Conservation (phyloP, 1,284 basidiomycete species). For the Cryptococcus amylolentus region DNA sequence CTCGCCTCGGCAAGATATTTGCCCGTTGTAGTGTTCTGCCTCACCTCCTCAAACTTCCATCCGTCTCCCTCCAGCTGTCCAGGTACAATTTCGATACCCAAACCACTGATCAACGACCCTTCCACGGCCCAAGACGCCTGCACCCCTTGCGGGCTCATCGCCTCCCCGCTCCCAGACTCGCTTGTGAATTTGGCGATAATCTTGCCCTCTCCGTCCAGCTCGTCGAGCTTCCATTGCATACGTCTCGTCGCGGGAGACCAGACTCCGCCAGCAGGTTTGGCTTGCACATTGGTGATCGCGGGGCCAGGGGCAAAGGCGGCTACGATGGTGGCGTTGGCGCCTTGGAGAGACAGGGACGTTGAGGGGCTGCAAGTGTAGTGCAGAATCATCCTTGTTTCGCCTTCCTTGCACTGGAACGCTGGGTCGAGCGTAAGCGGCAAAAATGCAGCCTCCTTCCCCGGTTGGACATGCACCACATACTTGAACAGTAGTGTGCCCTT, state of each 20-base stretch:
- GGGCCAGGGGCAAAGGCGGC: slow-evolving; percentile 45
- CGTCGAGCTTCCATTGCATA: slow-evolving; percentile 50
- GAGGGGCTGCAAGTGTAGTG: slow-evolving; percentile 39
- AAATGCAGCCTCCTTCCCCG: slow-evolving; percentile 34
- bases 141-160: slow-evolving; percentile 42
- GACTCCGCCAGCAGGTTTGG: slow-evolving; percentile 52
- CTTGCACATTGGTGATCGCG: slow-evolving; percentile 51
- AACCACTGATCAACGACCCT: slow-evolving; percentile 45
- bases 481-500: slow-evolving; percentile 51
- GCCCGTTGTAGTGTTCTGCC: slow-evolving; percentile 42
- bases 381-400: slow-evolving; percentile 54
- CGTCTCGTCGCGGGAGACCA: slow-evolving; percentile 46
- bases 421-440: slow-evolving; percentile 53
- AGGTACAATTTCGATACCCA: slow-evolving; percentile 46
- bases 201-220: slow-evolving; percentile 44
- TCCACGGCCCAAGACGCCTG: slow-evolving; percentile 50
- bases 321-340: slow-evolving; percentile 44
- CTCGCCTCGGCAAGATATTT: slow-evolving; percentile 46
- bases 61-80: slow-evolving; percentile 21
- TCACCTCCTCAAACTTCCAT: slow-evolving; percentile 39
- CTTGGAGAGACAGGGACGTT: background rate
- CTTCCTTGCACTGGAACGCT: slow-evolving; percentile 54
- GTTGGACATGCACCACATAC: slow-evolving; percentile 53
- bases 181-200: slow-evolving; percentile 53
- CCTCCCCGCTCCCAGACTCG: slow-evolving; percentile 23